phyloP scores from a whole-genome alignment of 2,329 filamentous ascomycete genomes.

The Lachnellula occidentalis region DNA sequence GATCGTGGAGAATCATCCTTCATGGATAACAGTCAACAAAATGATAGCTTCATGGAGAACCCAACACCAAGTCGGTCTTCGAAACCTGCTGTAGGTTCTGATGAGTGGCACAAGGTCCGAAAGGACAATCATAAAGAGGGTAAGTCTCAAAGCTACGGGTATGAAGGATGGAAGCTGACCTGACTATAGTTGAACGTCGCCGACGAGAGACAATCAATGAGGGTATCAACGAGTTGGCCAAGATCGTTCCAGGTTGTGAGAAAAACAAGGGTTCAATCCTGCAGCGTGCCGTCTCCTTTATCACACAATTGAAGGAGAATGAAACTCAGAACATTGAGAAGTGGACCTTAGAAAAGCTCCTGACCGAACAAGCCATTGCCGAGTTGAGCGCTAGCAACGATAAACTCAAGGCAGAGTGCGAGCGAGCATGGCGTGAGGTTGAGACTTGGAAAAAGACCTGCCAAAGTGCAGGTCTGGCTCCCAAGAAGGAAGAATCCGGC shows the following conservation, averaged over 20 bases:
- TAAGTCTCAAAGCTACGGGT: constrained; percentile 37
- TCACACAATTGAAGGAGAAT: constrained; percentile 89
- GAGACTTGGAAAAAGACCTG: constrained; percentile 73
- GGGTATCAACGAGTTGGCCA: constrained; percentile 95
- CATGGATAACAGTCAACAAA: constrained; percentile 33
- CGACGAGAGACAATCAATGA: constrained; percentile 98
- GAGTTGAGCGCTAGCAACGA: constrained; percentile 85
- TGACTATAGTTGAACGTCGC: constrained; percentile 75
- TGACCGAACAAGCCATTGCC: constrained; percentile 82
- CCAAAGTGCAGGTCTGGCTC: constrained; percentile 52
- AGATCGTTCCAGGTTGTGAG: constrained; percentile 95
- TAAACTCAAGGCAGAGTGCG: constrained; percentile 76
- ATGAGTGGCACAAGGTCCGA: constrained; percentile 96
- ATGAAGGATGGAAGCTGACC: constrained; percentile 21
- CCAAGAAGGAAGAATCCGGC: constrained; percentile 37
- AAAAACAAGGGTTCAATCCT: constrained; percentile 99
- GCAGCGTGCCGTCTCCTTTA: constrained; percentile 88
- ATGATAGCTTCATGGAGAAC: constrained; percentile 34
- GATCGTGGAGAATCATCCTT: constrained; percentile 35
- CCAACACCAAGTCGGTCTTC: constrained; percentile 35
- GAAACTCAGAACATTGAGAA: constrained; percentile 92
- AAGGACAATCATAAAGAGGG: constrained; percentile 99
- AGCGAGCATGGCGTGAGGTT: constrained; percentile 70
- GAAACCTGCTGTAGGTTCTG: constrained; percentile 89
- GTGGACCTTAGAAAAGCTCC: constrained; percentile 84